These are phyloP conservation scores for Bipolaris oryzae DNA, from an alignment of 2,329 filamentous ascomycete genomes.

Conservation along the genomic window DNA sequence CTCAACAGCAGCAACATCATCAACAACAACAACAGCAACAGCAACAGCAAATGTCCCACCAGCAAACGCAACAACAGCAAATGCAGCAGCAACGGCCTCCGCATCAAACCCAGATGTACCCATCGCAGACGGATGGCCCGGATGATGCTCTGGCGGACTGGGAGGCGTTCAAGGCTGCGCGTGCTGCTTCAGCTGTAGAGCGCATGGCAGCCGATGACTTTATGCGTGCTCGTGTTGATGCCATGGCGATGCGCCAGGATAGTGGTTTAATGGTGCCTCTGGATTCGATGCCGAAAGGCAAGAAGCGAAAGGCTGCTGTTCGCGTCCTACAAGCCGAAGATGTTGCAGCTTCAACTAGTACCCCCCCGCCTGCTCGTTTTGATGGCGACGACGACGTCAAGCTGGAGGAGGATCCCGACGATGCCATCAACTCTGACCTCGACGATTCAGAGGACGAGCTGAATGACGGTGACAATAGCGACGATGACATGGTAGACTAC, in stretches of 20 bases:
- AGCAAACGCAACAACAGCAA: constrained; percentile 31
- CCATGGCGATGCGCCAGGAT: constrained; percentile 71
- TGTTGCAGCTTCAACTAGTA: constrained; percentile 33
- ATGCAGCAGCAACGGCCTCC: constrained; percentile 31
- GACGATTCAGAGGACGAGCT: constrained; percentile 90
- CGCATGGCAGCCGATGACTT: constrained; percentile 67
- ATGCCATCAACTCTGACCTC: constrained; percentile 97
- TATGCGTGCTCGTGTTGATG: constrained; percentile 71
- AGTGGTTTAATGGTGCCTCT: constrained; percentile 79
- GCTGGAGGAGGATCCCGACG: constrained; percentile 69
- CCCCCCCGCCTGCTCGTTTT: constrained; percentile 50
- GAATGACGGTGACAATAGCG: constrained; percentile 82
- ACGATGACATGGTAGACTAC: constrained; percentile 82
- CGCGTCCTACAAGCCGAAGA: constrained; percentile 62
- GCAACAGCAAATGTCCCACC: constrained; percentile 39
- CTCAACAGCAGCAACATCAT: constrained; percentile 35
- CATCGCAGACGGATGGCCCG: constrained; percentile 77
- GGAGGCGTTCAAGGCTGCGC: constrained; percentile 64
- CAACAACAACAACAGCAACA: constrained; percentile 33
- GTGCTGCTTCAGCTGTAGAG: constrained; percentile 58
- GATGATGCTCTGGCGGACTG: constrained; percentile 65
- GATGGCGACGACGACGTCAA: constrained; percentile 67
- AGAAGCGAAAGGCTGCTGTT: constrained; percentile 49
- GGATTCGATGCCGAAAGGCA: constrained; percentile 58
- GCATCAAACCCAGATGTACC: constrained; percentile 42